Percentiles rank a stretch among this genome's conserved stretches.
These are phyloP conservation scores for Desmodesmus armatus DNA, from an alignment of 139 green algal genomes.

Conservation along the genomic window DNA sequence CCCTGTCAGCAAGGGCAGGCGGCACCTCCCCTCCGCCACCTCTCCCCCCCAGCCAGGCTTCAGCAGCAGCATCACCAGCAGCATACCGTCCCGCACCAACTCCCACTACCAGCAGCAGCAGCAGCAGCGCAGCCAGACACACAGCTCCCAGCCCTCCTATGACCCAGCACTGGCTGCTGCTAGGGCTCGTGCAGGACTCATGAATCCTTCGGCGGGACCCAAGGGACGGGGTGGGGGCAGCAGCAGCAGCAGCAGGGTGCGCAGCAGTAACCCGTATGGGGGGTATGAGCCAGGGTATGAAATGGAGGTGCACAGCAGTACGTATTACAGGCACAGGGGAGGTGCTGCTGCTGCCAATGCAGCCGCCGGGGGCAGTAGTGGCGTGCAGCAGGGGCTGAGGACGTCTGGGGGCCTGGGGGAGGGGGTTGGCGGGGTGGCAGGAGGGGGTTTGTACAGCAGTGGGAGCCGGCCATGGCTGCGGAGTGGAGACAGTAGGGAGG, in stretches of 20 bases:
- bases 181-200: constrained; percentile 22
- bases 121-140: neutral
- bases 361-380: neutral
- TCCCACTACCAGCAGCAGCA: neutral
- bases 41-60: no score
- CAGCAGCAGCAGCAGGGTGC: neutral
- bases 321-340: neutral
- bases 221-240: neutral
- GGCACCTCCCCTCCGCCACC: no score
- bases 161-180: constrained; percentile 30
- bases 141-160: neutral
- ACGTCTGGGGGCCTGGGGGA: neutral
- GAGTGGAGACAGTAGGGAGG: neutral
- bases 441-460: neutral
- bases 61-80: no score
- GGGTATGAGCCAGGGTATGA: constrained; percentile 35
- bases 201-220: no score
- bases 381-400: neutral
- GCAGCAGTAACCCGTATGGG: neutral
- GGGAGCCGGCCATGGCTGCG: neutral
- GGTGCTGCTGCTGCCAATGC: neutral
- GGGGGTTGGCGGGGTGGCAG: neutral
- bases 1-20: neutral
- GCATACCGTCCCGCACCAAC: neutral
- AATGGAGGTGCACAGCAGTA: constrained; percentile 37